phyloP scores from a whole-genome alignment of 345 rosid species.

The Bruguiera parviflora region DNA sequence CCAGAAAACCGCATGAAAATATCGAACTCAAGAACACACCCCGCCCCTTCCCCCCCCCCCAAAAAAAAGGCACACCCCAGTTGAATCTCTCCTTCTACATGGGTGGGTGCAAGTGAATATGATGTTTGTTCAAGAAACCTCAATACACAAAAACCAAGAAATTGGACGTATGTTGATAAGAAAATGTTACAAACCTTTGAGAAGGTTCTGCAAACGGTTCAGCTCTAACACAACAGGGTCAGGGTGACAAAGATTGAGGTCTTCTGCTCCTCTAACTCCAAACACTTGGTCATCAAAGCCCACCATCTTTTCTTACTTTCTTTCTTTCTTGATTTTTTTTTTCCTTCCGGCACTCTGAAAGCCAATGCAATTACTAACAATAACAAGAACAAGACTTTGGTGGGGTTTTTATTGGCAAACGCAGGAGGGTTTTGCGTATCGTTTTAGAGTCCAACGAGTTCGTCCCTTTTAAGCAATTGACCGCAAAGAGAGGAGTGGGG shows the following conservation, averaged over 20 bases:
- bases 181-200: constrained; percentile 43
- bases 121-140: no score
- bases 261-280: constrained; percentile 33
- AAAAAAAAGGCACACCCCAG: no score
- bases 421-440: no score
- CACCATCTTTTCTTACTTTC: constrained; percentile 37
- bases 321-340: not conserved
- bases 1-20: no score
- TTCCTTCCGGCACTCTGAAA: constrained; percentile 11
- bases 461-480: constrained; percentile 59
- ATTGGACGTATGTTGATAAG: no score
- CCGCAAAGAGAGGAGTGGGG: constrained; percentile 33
- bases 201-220: constrained; percentile 61
- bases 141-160: not conserved
- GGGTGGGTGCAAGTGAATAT: no score
- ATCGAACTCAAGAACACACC: no score
- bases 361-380: not conserved
- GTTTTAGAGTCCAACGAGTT: constrained; percentile 25
- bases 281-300: constrained; percentile 32
- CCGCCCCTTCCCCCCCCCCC: no score
- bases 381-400: not conserved
- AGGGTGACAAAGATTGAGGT: constrained; percentile 34
- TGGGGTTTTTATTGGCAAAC: constrained; percentile 14
- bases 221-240: constrained; percentile 68
- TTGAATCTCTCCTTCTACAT: no score